Evolutionary conservation across 805 yeast genomes (phyloP).

Genomic region (Pichia insulana): DNA sequence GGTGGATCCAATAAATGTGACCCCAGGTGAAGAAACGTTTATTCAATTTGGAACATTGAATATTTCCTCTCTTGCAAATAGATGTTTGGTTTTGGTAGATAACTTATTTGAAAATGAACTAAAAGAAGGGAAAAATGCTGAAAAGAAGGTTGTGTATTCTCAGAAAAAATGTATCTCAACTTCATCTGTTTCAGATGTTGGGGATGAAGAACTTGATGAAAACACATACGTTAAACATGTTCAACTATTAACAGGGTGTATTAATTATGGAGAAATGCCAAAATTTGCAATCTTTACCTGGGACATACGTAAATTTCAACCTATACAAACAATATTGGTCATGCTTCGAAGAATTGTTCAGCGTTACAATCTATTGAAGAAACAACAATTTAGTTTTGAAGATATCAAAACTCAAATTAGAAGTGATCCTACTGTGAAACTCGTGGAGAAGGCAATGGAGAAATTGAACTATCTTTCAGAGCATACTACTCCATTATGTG

Average conservation of each 20-base stretch:
- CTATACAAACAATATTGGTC: conserved; percentile 18
- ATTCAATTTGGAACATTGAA: conserved; percentile 14
- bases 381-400: background rate
- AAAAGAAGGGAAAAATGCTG: background rate
- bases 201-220: conserved; percentile 4
- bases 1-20: conserved; percentile 14
- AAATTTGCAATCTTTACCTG: conserved; percentile 15
- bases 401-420: conserved; percentile 1
- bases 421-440: conserved; percentile 6
- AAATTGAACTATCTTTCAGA: conserved; percentile 19
- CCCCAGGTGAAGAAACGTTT: conserved; percentile 14
- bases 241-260: conserved; percentile 15
- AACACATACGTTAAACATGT: conserved; percentile 13
- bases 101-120: conserved; percentile 9
- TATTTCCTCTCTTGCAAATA: conserved; percentile 16
- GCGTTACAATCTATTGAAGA: conserved; percentile 8
- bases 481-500: conserved; percentile 22
- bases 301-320: conserved; percentile 23
- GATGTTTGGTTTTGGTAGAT: conserved; percentile 15
- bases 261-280: conserved; percentile 19
- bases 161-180: conserved; percentile 1
- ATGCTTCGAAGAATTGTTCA: conserved; percentile 13
- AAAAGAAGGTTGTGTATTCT: background rate
- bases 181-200: conserved; percentile 13
- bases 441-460: conserved; percentile 12